phyloP scores from a whole-genome alignment of 2,329 filamentous ascomycete species.

The Leptographium wingfieldii region DNA sequence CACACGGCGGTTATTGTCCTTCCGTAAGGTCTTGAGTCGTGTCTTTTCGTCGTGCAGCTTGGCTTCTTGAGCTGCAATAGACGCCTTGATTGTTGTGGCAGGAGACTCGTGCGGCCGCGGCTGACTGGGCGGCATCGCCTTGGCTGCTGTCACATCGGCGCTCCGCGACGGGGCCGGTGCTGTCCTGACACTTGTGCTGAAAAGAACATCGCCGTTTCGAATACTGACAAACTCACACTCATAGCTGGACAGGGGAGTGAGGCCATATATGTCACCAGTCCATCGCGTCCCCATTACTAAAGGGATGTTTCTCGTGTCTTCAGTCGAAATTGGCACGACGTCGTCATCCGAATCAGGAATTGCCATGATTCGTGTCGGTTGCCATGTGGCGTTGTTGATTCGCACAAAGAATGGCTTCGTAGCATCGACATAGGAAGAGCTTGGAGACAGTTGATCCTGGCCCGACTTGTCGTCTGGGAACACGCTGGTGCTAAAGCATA shows the following conservation, averaged over 20 bases:
- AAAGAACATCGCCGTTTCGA: conserved; percentile 51
- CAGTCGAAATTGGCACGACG: not conserved
- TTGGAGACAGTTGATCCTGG: not conserved
- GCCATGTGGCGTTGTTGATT: conserved; percentile 70
- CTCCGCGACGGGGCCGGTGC: conserved; percentile 33
- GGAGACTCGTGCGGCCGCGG: conserved; percentile 62
- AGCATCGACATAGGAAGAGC: conserved; percentile 44
- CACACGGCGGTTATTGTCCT: conserved; percentile 60
- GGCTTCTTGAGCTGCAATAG: conserved; percentile 58
- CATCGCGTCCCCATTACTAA: conserved; percentile 38
- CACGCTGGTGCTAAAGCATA: conserved; percentile 62
- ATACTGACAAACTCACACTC: conserved; percentile 66
- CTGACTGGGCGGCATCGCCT: conserved; percentile 24
- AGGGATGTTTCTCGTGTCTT: not conserved
- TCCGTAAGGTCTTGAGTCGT: conserved; percentile 56
- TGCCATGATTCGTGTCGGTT: conserved; percentile 57
- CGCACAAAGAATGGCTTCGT: conserved; percentile 68
- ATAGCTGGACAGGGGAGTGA: conserved; percentile 63
- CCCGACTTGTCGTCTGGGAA: conserved; percentile 33
- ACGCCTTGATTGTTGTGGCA: conserved; percentile 62
- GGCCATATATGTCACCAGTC: conserved; percentile 58
- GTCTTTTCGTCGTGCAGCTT: conserved; percentile 58
- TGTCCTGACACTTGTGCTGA: conserved; percentile 60
- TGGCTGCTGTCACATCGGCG: conserved; percentile 17
- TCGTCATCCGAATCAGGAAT: conserved; percentile 18